phyloP scores from a whole-genome alignment of 208 protist species.

The Wallacemonas sp. region DNA sequence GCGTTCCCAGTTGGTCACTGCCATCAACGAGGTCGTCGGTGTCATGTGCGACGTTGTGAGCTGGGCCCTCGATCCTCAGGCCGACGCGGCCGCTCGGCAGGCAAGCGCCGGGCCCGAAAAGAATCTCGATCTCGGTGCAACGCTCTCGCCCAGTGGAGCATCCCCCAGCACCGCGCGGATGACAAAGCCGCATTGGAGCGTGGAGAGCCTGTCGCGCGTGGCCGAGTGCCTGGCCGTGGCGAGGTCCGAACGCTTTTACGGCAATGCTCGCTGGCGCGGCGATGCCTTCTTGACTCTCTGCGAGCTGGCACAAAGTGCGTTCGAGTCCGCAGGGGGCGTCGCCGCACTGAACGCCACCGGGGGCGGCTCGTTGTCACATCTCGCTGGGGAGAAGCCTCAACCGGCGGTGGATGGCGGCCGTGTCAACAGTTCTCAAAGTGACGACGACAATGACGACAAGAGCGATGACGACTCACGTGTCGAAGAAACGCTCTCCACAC shows the following conservation, averaged over 20 bases:
- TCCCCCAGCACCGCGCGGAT: background rate
- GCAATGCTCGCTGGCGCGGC: slow-evolving; percentile 38
- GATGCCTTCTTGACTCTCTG: slow-evolving; percentile 15
- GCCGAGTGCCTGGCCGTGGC: slow-evolving; percentile 17
- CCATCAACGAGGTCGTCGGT: slow-evolving; percentile 38
- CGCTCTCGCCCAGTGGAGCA: background rate
- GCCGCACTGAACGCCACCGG: too few relatives aligned
- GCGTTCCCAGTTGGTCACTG: slow-evolving; percentile 21
- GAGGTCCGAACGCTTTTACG: slow-evolving; percentile 23
- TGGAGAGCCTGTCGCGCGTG: background rate
- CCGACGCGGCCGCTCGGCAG: background rate
- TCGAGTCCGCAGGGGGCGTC: background rate
- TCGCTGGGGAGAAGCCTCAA: too few relatives aligned
- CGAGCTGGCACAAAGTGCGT: background rate
- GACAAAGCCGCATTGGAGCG: slow-evolving; percentile 9
- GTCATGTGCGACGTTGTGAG: slow-evolving; percentile 30
- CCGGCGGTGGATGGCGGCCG: background rate
- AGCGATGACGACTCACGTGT: background rate
- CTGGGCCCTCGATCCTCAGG: slow-evolving; percentile 6
- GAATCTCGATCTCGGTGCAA: background rate
- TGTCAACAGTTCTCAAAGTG: background rate
- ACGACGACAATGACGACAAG: background rate
- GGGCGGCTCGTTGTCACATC: too few relatives aligned
- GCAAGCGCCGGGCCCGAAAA: background rate
- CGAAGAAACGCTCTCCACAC: slow-evolving; percentile 13